Evolutionary conservation across 1,139 yeast genomes (phyloP).

Genomic region (Kodamaea ohmeri): DNA sequence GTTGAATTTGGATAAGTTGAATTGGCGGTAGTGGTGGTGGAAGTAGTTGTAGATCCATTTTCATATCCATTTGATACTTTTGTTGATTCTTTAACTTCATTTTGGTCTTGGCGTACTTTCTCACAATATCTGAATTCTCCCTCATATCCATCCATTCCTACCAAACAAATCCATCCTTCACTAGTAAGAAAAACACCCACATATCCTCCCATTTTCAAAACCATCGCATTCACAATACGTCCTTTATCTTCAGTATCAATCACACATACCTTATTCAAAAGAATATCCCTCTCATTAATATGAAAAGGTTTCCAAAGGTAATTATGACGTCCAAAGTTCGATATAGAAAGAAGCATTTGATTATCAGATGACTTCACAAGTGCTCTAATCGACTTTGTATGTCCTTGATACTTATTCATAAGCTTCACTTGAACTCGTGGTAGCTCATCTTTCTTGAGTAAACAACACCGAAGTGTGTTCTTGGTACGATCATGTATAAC

Average conservation of each 20-base stretch:
- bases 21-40: not conserved
- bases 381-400: conserved; percentile 70
- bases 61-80: not conserved
- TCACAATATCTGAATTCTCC: not conserved
- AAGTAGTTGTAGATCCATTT: not conserved
- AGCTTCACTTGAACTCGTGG: conserved; percentile 15
- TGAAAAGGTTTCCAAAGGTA: conserved; percentile 60
- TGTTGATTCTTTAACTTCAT: not conserved
- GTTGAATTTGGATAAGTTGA: not conserved
- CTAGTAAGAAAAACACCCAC: conserved; percentile 4
- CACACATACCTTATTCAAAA: conserved; percentile 12
- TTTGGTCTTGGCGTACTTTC: not conserved
- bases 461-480: conserved; percentile 32
- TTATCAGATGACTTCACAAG: conserved; percentile 56
- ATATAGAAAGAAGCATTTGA: conserved; percentile 37
- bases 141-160: conserved; percentile 1
- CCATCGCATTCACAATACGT: conserved; percentile 6
- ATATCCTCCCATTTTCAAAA: conserved; percentile 5
- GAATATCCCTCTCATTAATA: conserved; percentile 11
- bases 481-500: conserved; percentile 41
- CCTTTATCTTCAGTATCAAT: conserved; percentile 7
- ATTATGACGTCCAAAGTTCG: conserved; percentile 51
- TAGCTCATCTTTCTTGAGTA: conserved; percentile 18
- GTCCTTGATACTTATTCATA: conserved; percentile 71
- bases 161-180: conserved; percentile 6